Conservation (phyloP, 139 green algal genomes). For the Picochlorum sp. region DNA sequence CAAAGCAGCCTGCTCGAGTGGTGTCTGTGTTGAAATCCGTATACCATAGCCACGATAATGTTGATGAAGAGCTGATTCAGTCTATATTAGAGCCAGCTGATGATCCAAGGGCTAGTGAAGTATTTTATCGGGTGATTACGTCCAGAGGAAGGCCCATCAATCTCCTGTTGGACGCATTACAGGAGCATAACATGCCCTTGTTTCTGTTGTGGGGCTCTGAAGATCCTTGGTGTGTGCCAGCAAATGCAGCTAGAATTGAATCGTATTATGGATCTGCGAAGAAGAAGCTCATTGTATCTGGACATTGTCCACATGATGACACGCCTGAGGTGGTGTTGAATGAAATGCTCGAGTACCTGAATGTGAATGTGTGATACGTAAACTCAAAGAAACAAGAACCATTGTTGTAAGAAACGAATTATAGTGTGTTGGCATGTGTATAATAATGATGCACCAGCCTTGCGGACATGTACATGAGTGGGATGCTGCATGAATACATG, state of each 20-base stretch:
- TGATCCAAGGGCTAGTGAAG: constrained; percentile 57
- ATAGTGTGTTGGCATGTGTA: too few relatives aligned
- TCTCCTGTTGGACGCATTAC: constrained; percentile 35
- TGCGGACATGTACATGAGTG: too few relatives aligned
- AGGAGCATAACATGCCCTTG: constrained; percentile 38
- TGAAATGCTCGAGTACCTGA: constrained; percentile 18
- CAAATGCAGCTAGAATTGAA: constrained; percentile 43
- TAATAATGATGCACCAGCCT: too few relatives aligned
- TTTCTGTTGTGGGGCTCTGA: constrained; percentile 60
- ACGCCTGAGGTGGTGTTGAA: constrained; percentile 28
- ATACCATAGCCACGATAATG: constrained; percentile 38
- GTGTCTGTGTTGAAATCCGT: constrained; percentile 56
- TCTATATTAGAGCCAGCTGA: constrained; percentile 49
- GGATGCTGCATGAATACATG: too few relatives aligned
- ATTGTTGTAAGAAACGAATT: too few relatives aligned
- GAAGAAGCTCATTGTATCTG: constrained; percentile 36
- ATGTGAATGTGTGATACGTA: background rate
- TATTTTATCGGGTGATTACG: constrained; percentile 70
- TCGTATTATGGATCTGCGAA: constrained; percentile 42
- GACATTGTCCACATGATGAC: constrained; percentile 67
- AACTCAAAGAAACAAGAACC: too few relatives aligned
- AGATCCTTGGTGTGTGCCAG: constrained; percentile 71
- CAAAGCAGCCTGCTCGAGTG: constrained; percentile 65
- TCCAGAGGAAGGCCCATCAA: constrained; percentile 39
- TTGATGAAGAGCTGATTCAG: constrained; percentile 53